A percentile compares a stretch with the other conserved stretches of the same genome.
Conservation (phyloP, 169 alveolate genomes). For the Toxoplasma gondii region DNA sequence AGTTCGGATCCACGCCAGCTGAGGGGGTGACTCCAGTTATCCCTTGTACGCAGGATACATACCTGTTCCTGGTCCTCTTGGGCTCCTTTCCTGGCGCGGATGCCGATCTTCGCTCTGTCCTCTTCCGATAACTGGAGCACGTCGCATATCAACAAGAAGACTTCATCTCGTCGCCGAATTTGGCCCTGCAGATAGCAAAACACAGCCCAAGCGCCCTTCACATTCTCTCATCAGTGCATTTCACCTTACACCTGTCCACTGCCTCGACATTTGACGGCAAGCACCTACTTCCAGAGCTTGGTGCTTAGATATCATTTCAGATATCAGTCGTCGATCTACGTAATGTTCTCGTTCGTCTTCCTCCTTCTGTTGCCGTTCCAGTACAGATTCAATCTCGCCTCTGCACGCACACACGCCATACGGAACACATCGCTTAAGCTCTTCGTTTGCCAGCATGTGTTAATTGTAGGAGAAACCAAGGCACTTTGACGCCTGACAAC, state of each 20-base stretch:
- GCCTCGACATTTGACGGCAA: too few relatives aligned
- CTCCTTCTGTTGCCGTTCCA: conserved; percentile 52
- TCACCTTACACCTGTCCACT: too few relatives aligned
- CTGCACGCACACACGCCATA: background rate
- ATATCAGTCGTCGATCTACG: conserved; percentile 39
- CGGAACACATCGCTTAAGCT: background rate
- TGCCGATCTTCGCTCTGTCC: conserved; percentile 48
- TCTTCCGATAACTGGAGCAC: conserved; percentile 49
- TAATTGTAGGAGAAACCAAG: too few relatives aligned
- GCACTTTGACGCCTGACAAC: too few relatives aligned
- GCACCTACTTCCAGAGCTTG: conserved; percentile 43
- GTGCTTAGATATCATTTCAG: conserved; percentile 58
- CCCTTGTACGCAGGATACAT: background rate
- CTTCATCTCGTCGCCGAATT: conserved; percentile 50
- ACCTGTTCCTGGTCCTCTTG: background rate
- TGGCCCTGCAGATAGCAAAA: conserved; percentile 32
- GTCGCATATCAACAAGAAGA: conserved; percentile 50
- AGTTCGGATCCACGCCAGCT: background rate
- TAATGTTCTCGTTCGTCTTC: conserved; percentile 48
- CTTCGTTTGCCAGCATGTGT: background rate
- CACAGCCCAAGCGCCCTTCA: background rate
- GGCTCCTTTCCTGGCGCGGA: conserved; percentile 20
- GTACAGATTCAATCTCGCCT: conserved; percentile 46
- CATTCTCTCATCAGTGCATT: background rate
- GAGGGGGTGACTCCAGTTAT: background rate